Conservation (phyloP, 108 stramenopile genomes). For the Skeletonema tropicum region DNA sequence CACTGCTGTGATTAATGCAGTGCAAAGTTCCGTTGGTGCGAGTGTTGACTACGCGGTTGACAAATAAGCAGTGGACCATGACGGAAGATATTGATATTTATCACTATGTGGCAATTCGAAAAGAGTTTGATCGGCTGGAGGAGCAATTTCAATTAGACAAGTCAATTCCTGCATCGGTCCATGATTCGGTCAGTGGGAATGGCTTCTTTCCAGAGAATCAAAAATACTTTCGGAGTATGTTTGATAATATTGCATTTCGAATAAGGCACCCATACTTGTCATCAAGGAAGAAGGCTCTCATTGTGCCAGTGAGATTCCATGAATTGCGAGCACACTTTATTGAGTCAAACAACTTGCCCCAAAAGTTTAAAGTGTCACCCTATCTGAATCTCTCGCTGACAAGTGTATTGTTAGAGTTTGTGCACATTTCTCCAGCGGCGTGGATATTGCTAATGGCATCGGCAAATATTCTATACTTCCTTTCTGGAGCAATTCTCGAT, state of each 20-base stretch:
- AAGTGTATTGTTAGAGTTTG: slow-evolving; percentile 65
- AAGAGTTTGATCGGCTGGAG: slow-evolving; percentile 81
- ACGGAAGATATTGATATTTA: slow-evolving; percentile 85
- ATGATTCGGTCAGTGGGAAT: neutral
- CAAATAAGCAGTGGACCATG: slow-evolving; percentile 71
- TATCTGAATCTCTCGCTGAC: slow-evolving; percentile 76
- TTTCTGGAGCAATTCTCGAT: slow-evolving; percentile 61
- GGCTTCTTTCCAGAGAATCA: slow-evolving; percentile 1
- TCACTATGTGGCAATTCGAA: slow-evolving; percentile 89
- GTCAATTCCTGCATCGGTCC: neutral
- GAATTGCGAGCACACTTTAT: slow-evolving; percentile 85
- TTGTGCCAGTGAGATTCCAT: slow-evolving; percentile 85
- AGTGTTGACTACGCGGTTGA: slow-evolving; percentile 52
- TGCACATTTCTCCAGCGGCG: slow-evolving; percentile 71
- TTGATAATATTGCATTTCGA: slow-evolving; percentile 15
- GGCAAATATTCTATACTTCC: slow-evolving; percentile 69
- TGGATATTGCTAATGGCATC: slow-evolving; percentile 77
- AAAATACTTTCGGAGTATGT: slow-evolving; percentile 6
- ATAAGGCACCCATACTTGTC: slow-evolving; percentile 34
- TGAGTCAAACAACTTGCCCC: slow-evolving; percentile 69
- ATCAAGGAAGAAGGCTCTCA: slow-evolving; percentile 53
- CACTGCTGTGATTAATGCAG: slow-evolving; percentile 86
- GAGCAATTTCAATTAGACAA: slow-evolving; percentile 12
- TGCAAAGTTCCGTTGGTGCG: slow-evolving; percentile 70
- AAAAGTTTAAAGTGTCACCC: slow-evolving; percentile 76